Conservation (phyloP, 257 asterid genomes). For the Buddleja alternifolia region DNA sequence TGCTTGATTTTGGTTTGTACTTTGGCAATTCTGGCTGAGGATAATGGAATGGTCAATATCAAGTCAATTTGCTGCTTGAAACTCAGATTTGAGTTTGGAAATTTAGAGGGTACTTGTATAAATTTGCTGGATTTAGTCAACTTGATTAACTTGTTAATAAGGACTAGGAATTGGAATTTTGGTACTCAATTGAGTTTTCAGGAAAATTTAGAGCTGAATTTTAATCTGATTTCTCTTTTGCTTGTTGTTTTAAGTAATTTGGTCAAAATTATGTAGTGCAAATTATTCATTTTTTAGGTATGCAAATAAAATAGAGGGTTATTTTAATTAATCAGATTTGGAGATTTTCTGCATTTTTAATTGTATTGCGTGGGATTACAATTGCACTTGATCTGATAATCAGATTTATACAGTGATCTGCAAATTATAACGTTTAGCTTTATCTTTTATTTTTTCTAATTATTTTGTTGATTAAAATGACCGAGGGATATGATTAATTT, state of each 20-base stretch:
- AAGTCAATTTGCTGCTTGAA: constrained; percentile 26
- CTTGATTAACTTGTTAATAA: constrained; percentile 10
- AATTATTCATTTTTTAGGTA: neutral
- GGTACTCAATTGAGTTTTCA: constrained; percentile 13
- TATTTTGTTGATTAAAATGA: neutral
- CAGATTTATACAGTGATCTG: neutral
- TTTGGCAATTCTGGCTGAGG: constrained; percentile 10
- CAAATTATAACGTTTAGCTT: neutral
- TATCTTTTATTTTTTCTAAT: neutral
- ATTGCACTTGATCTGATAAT: constrained; percentile 3
- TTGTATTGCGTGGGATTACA: neutral
- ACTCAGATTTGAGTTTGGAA: constrained; percentile 28
- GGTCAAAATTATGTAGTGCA: no score
- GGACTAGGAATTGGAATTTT: constrained; percentile 18
- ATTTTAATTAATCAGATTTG: neutral
- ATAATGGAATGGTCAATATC: constrained; percentile 33
- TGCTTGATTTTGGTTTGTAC: constrained; percentile 1
- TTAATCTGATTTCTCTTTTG: neutral
- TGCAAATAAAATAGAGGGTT: neutral
- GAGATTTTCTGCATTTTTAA: neutral
- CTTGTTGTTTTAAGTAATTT: neutral
- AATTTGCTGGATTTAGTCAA: constrained; percentile 18
- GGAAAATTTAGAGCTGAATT: neutral
- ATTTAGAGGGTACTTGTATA: neutral
- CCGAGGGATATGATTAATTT: constrained; percentile 8